Evolutionary conservation across 2,329 filamentous ascomycete genomes (phyloP).

Genomic region (Cucurbitaria berberidis): DNA sequence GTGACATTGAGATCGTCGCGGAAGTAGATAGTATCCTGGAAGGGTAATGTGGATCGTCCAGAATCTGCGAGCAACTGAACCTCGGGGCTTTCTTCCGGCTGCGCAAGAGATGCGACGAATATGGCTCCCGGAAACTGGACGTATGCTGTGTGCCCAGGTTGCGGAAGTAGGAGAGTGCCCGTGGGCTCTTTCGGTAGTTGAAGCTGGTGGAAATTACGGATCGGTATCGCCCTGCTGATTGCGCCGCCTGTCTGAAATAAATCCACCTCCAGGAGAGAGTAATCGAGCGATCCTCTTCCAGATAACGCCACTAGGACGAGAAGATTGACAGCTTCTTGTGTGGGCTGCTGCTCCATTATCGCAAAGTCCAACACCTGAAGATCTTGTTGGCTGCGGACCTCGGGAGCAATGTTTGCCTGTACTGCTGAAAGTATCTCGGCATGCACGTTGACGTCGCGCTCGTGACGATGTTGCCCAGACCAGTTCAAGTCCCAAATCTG

Average conservation of each 20-base stretch:
- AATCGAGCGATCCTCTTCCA: constrained; percentile 56
- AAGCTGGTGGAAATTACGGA: constrained; percentile 61
- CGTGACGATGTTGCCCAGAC: constrained; percentile 79
- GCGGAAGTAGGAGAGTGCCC: constrained; percentile 73
- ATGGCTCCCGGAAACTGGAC: constrained; percentile 79
- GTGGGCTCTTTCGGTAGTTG: constrained; percentile 39
- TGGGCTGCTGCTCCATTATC: constrained; percentile 57
- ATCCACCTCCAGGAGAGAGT: constrained; percentile 75
- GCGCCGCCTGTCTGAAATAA: constrained; percentile 61
- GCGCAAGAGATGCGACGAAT: constrained; percentile 75
- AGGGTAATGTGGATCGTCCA: constrained; percentile 57
- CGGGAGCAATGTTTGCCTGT: constrained; percentile 58
- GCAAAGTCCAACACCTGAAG: constrained; percentile 82
- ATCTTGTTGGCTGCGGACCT: constrained; percentile 59
- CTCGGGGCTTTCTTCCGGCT: constrained; percentile 72
- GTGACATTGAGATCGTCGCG: constrained; percentile 59
- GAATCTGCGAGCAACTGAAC: constrained; percentile 68
- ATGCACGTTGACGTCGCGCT: constrained; percentile 73
- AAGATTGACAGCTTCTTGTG: constrained; percentile 42
- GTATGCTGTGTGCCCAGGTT: constrained; percentile 80
- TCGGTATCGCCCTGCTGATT: constrained; percentile 70
- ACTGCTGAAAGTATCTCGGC: constrained; percentile 69
- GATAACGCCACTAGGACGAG: constrained; percentile 43
- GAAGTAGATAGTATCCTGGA: constrained; percentile 87
- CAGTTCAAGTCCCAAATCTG: constrained; percentile 90